Evolutionary conservation across 1,139 yeast species (phyloP), one percentile per base, ranked within the genome.

Genomic region (Nematodospora anomalae): DNA sequence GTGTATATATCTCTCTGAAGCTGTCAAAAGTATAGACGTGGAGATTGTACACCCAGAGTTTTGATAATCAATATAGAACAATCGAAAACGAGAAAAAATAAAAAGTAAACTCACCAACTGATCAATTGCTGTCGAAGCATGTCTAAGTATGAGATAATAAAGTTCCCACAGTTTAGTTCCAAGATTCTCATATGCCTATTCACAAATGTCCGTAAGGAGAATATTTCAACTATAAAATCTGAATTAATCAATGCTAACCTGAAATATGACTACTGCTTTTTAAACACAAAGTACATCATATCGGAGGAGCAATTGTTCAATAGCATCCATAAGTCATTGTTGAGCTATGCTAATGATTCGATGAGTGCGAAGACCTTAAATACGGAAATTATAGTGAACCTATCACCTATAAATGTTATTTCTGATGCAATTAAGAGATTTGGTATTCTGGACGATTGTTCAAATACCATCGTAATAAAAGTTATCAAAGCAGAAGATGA

Each of bases 331-430:
- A 59, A 58, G 38, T 60, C 75, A 5, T 34, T 71, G n/a, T 48
- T 50, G 15, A 66, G 67, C 50, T 42, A 50, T 26, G 40, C 35
- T 4, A 49, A 52, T 16, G 60, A 50, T 3, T 44, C 50, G 14
- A 63, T 61, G 64, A 60, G 57, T 42, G 71, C 76, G 25, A 67
- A 65, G 32, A 61, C 72, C 1, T 51, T 71, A 37, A 61, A 69
- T 43, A 63, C 76, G 0, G 76, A 71, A 44, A 64, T 70, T 25
- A 60, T 71, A 16, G 60, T 63, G 44, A 66, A 60, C 42, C 55
- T 71, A 40, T 65, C 71, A 3, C 74, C 76, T 2, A 57, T 64
- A 11, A 71, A 69, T 52, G 70, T 67, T 41, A 66, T 71, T 31
- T 57, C 60, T 56, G 75, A 71, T 40, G 73, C 76, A 1, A 55